Conservation (phyloP, 2,329 filamentous ascomycete species). For the Diaporthe capsici region DNA sequence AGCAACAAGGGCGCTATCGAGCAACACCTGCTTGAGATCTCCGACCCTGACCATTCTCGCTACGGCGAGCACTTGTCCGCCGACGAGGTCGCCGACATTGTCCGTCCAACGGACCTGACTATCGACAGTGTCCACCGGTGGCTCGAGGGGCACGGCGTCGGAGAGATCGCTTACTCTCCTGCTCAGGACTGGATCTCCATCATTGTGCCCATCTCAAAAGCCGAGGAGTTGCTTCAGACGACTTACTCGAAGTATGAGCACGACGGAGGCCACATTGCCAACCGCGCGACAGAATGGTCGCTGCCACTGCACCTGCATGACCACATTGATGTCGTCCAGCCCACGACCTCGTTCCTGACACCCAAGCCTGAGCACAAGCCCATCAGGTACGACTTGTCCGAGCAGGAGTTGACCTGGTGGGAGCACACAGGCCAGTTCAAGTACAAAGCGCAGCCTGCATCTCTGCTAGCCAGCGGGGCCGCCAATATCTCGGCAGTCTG, state of each 20-base stretch:
- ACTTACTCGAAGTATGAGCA: constrained; percentile 22
- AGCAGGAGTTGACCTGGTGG: constrained; percentile 31
- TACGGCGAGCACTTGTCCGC: constrained; percentile 63
- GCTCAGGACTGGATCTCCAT: constrained; percentile 29
- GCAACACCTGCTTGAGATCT: constrained; percentile 51
- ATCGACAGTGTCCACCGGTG: constrained; percentile 29
- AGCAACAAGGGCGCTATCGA: constrained; percentile 46
- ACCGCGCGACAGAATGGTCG: constrained; percentile 45
- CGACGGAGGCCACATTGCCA: constrained; percentile 16
- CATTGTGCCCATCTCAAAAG: constrained; percentile 25
- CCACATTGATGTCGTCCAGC: constrained; percentile 60
- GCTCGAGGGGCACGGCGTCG: constrained; percentile 20
- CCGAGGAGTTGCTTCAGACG: constrained; percentile 23
- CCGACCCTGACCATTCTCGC: constrained; percentile 59
- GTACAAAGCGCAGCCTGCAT: constrained; percentile 42
- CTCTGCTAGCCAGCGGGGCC: not conserved
- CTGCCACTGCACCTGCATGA: constrained; percentile 52
- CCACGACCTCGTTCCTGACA: constrained; percentile 59
- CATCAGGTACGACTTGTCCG: constrained; percentile 29
- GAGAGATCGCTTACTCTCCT: constrained; percentile 12
- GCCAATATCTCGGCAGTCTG: constrained; percentile 27
- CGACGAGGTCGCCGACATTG: constrained; percentile 23
- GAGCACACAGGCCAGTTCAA: constrained; percentile 40
- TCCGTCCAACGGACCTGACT: constrained; percentile 14
- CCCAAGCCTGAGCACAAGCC: constrained; percentile 48